phyloP scores from a whole-genome alignment of 2,329 filamentous ascomycete genomes.

The Verticillium longisporum region DNA sequence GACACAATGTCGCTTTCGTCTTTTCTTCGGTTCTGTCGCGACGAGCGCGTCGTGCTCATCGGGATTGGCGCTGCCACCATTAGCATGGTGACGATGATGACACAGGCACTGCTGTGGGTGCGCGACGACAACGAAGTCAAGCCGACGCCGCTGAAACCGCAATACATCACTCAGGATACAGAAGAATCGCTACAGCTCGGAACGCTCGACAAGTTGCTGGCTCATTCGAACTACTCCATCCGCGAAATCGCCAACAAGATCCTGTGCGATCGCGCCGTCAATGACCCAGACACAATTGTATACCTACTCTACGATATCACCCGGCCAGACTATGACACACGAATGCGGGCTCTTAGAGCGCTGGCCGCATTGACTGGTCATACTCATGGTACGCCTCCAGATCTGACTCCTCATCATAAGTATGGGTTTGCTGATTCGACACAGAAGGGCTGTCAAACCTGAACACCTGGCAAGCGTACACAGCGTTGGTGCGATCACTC shows the following conservation, averaged over 20 bases:
- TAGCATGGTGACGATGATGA: slow-evolving; percentile 50
- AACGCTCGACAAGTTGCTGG: slow-evolving; percentile 61
- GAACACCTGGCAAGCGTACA: slow-evolving; percentile 43
- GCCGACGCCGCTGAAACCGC: slow-evolving; percentile 56
- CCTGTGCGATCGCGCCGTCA: slow-evolving; percentile 48
- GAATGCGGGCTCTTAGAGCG: slow-evolving; percentile 49
- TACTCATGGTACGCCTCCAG: slow-evolving; percentile 13
- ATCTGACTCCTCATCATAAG: background rate
- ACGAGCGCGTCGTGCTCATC: slow-evolving; percentile 48
- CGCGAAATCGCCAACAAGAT: slow-evolving; percentile 60
- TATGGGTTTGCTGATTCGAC: slow-evolving; percentile 12
- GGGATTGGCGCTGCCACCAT: slow-evolving; percentile 52
- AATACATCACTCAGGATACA: slow-evolving; percentile 69
- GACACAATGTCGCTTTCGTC: background rate
- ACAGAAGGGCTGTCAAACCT: slow-evolving; percentile 37
- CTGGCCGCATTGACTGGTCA: slow-evolving; percentile 46
- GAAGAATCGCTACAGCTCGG: slow-evolving; percentile 62
- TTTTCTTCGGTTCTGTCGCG: slow-evolving; percentile 24
- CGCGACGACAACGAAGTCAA: slow-evolving; percentile 61
- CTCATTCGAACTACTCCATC: slow-evolving; percentile 67
- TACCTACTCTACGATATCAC: slow-evolving; percentile 52
- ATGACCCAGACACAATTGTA: slow-evolving; percentile 47
- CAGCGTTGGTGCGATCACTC: slow-evolving; percentile 53
- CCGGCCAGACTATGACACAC: slow-evolving; percentile 49
- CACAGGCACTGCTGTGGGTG: slow-evolving; percentile 50